These are phyloP conservation scores for Paxillus ammoniavirescens DNA, from an alignment of 768 basidiomycete genomes.

Conservation along the genomic window DNA sequence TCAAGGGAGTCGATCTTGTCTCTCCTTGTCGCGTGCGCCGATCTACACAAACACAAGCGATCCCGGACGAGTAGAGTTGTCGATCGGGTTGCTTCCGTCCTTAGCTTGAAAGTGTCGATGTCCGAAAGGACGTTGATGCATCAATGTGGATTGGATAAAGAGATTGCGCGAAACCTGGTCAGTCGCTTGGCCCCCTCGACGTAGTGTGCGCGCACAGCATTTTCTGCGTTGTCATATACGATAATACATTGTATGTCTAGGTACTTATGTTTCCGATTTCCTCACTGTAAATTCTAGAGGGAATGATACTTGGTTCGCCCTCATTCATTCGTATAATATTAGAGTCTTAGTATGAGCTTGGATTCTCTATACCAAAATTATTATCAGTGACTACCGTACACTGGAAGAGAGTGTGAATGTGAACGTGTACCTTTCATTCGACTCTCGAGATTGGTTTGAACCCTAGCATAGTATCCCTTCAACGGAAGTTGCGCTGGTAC, in stretches of 20 bases:
- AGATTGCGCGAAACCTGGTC: slow-evolving; percentile 18
- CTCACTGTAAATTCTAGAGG: no score
- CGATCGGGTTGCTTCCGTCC: slow-evolving; percentile 3
- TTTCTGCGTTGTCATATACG: background rate
- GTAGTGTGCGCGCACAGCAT: background rate
- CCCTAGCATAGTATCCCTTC: no score
- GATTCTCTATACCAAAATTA: no score
- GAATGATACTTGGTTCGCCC: no score
- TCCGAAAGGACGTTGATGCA: slow-evolving; percentile 13
- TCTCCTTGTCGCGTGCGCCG: slow-evolving; percentile 13
- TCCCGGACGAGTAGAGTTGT: slow-evolving; percentile 9
- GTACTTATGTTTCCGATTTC: background rate
- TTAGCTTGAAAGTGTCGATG: slow-evolving; percentile 9
- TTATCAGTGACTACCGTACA: no score
- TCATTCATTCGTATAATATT: no score
- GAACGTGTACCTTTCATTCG: no score
- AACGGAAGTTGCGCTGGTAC: no score
- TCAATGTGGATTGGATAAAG: slow-evolving; percentile 21
- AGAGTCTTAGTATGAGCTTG: no score
- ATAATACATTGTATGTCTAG: background rate
- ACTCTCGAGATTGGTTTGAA: no score
- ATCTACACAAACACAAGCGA: slow-evolving; percentile 10
- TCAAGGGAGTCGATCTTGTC: slow-evolving; percentile 23
- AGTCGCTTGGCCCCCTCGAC: slow-evolving; percentile 8
- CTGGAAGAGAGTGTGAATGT: no score